Evolutionary conservation across 495 filamentous ascomycete genomes (phyloP), one percentile per base, ranked within the genome.

Genomic region (Tuber microsphaerosporum): DNA sequence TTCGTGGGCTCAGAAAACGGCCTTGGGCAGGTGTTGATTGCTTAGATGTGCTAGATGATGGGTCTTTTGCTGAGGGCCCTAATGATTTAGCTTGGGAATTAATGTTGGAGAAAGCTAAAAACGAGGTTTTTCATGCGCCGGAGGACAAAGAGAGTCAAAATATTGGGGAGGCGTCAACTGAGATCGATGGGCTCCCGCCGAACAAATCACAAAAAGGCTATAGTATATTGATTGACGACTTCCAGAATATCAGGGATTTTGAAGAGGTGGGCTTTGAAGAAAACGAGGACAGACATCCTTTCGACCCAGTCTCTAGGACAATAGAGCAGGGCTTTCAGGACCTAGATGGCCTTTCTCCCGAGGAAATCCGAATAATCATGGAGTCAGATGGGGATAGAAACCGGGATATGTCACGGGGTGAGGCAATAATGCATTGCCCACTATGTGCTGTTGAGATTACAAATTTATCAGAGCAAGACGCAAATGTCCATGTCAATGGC

Each of bases 401-500:
- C 41, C 42, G 45, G 31, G 39, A 34, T 14, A 73, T 41, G 22
- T 41, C 37, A 12, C 19, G 10, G 34, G 61, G 43, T 31, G 31
- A 19, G 31, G 46, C 26, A 75, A 71, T 31, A 75, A 39, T 73
- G 9, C 69, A 68, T 69, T 82, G 81, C 39, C 81, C 81, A n/a
- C 75, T 82, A 2, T 82, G 81, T 51, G 75, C 68, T 34, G 31
- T 72, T 14, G 65, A 31, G n/a, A 79, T 82, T 41, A 69, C 70
- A 10, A 34, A 31, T 8, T 70, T 82, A 26, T 79, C 73, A 2
- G 85, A 39, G 85, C 84, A 85, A 86, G 89, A 87, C 45, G 85
- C 86, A 31, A 87, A 88, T 14, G 77, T 87, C 10, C 95, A 99
- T 83, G 95, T 98, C 75, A 99, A 99, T 82, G 88, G 89, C 51